These are phyloP conservation scores for Pinus taeda DNA, from an alignment of 75 land plant species.

Conservation along the genomic window DNA sequence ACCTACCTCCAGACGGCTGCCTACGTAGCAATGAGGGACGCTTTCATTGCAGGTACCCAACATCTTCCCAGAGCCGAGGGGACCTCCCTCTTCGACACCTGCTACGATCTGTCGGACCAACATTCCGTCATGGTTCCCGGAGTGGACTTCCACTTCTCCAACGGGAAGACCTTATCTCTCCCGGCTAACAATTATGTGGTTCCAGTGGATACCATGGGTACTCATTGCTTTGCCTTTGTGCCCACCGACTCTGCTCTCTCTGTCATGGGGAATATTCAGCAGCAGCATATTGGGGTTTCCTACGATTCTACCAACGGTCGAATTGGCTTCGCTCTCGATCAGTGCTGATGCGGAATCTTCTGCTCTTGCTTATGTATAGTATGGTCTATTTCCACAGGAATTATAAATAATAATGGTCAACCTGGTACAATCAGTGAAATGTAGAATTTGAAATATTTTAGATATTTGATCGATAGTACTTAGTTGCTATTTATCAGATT, in stretches of 20 bases:
- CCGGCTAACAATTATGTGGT: conserved; percentile 30
- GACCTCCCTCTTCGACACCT: conserved; percentile 67
- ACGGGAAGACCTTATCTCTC: too few species aligned
- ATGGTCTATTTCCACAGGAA: too few species aligned
- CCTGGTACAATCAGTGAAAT: too few species aligned
- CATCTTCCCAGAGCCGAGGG: conserved; percentile 31
- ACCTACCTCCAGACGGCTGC: conserved; percentile 53
- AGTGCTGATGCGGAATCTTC: too few species aligned
- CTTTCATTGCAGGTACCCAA: conserved; percentile 30
- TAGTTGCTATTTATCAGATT: too few species aligned
- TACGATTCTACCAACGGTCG: conserved; percentile 56
- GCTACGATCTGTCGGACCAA: conserved; percentile 48
- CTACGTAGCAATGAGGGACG: conserved; percentile 56
- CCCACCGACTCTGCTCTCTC: conserved; percentile 47
- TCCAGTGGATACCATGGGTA: conserved; percentile 52
- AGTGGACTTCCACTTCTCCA: conserved; percentile 58
- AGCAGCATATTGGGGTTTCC: conserved; percentile 70
- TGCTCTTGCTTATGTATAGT: too few species aligned
- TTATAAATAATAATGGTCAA: too few species aligned
- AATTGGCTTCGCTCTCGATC: conserved; percentile 46
- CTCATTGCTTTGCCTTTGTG: conserved; percentile 73
- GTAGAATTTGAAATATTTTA: too few species aligned
- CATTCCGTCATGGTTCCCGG: conserved; percentile 54
- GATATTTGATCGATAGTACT: too few species aligned
- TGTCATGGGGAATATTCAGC: conserved; percentile 88